Conservation (phyloP, 1,139 yeast species). For the Candida glucosophila region DNA sequence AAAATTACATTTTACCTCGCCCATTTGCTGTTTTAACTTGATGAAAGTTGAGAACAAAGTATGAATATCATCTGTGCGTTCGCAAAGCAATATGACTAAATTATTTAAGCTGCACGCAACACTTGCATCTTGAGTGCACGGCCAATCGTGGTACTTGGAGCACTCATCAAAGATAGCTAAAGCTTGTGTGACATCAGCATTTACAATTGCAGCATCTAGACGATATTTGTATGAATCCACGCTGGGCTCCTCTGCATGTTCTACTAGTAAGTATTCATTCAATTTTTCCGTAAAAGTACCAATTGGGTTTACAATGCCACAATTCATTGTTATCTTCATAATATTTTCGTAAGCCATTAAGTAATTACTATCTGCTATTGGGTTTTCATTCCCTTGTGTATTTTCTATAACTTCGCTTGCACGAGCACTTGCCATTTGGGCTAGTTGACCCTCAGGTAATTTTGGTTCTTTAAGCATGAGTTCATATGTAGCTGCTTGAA, state of each 20-base stretch:
- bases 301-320: background rate
- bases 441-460: too few relatives aligned
- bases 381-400: too few relatives aligned
- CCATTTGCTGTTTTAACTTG: slow-evolving; percentile 31
- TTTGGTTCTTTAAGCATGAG: too few relatives aligned
- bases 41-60: slow-evolving; percentile 26
- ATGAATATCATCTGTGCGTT: slow-evolving; percentile 12
- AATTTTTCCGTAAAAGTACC: background rate
- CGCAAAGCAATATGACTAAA: slow-evolving; percentile 18
- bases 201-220: slow-evolving; percentile 21
- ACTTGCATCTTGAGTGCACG: slow-evolving; percentile 20
- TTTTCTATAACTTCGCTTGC: too few relatives aligned
- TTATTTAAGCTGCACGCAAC: slow-evolving; percentile 23
- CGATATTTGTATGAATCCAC: slow-evolving; percentile 19
- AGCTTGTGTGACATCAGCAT: slow-evolving; percentile 15
- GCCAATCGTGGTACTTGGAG: slow-evolving; percentile 21
- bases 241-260: slow-evolving; percentile 4
- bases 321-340: too few relatives aligned
- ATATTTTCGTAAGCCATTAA: too few relatives aligned
- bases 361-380: too few relatives aligned
- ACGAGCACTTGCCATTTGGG: too few relatives aligned
- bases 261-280: background rate
- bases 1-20: slow-evolving; percentile 16
- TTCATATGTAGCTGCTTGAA: too few relatives aligned
- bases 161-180: slow-evolving; percentile 26